Base-by-base conservation (phyloP, 2,329 filamentous ascomycete species). In the Diaporthe sp. region DNA sequence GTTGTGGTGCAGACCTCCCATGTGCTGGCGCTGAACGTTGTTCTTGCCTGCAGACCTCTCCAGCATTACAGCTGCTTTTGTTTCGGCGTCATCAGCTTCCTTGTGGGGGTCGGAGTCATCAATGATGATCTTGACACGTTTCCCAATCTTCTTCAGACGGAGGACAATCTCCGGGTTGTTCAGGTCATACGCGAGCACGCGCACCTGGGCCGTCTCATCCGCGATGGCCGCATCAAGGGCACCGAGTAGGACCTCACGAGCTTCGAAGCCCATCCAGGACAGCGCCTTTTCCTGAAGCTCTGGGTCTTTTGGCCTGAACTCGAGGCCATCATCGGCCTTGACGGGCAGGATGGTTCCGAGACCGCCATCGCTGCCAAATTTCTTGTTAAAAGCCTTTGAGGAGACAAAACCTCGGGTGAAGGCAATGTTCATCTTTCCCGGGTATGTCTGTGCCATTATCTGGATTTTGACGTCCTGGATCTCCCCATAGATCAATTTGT, bases 341-440 rank as follows among this genome's bases (percentile, higher is more conserved):
- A n/a, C 59, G 0, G 78, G 78, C 19, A 79, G 74, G n/a, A 79
- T 78, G n/a, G 58, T 77, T 9, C 77, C 75, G 4, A 79, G 19
- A 7, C 76, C 75, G 39, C 76, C 76, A 22, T 77, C 67, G 9
- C 17, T 46, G 15, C 78, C 78, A 17, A 75, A 78, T 19, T 77
- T 76, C 46, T 76, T 76, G 19, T 68, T 28, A 51, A 79, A 79
- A 15, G 77, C 78, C 65, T 79, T 75, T 1, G 78, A 79, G 28
- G 78, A 79, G 37, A 79, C 67, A 44, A 79, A 79, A 17, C 78
- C 78, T 44, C 78, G 77, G 6, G 78, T 79, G 57, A 79, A 79
- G 51, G 75, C 76, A 67, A 79, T 72, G 62, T 79, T 79, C 74
- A 79, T 74, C 72, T 76, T 71, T 34, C 78, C 78, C 1, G 78